These are phyloP conservation scores for Rhodamnia rubescens DNA, from an alignment of 345 rosid species.

Conservation along the genomic window DNA sequence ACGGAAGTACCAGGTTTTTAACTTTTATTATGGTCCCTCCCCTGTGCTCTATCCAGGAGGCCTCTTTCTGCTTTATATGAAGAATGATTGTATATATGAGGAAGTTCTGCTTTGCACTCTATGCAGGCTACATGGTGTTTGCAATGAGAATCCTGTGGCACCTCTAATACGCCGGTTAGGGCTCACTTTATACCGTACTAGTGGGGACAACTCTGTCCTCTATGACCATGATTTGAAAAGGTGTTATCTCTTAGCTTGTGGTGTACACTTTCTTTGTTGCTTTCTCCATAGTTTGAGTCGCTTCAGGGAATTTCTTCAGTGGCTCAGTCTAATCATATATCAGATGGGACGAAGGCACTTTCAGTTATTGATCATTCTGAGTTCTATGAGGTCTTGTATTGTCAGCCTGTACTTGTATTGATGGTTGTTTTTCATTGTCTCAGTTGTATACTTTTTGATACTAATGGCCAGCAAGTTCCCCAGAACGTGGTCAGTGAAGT, in stretches of 20 bases:
- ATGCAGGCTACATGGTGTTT: conserved; percentile 86
- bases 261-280: not conserved
- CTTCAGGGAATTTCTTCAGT: not conserved
- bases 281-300: not conserved
- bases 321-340: not conserved
- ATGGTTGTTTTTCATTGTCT: not conserved
- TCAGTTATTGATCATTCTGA: not conserved
- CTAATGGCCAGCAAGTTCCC: conserved; percentile 52
- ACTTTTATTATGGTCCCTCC: not conserved
- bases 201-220: conserved; percentile 81
- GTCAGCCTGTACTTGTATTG: conserved; percentile 1
- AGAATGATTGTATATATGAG: not conserved
- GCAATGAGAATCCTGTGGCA: conserved; percentile 87
- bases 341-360: not conserved
- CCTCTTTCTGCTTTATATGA: not conserved
- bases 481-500: conserved; percentile 54
- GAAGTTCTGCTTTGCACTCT: not conserved
- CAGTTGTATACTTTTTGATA: conserved; percentile 64
- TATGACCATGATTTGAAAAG: conserved; percentile 96
- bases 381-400: not conserved
- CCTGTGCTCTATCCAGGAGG: not conserved
- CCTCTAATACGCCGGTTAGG: conserved; percentile 68
- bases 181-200: conserved; percentile 70
- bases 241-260: conserved; percentile 13
- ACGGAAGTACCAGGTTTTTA: not conserved